Evolutionary conservation across 1,284 basidiomycete genomes (phyloP), one percentile per base, ranked within the genome.

Genomic region (Malassezia restricta): DNA sequence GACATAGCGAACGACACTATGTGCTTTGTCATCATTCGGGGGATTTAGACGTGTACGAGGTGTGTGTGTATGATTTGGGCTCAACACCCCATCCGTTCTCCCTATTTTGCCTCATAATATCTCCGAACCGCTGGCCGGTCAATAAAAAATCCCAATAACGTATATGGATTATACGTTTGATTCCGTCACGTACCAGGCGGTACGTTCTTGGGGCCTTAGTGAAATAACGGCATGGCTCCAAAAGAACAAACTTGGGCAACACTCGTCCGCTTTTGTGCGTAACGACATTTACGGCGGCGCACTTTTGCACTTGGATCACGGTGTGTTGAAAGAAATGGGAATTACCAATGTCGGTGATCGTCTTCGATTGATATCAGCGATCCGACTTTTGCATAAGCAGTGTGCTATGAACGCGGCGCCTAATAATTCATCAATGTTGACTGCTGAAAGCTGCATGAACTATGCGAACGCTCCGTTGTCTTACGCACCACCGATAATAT

Each of bases 261-360:
- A 72, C 44, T 57, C 59, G 3, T 6, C 48, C 11, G 58, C 58
- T 3, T 71, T 72, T 51, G 54, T 58, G 6, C 41, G 56, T 5
- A 62, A 71, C 51, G 65, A 73, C 56, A 73, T 73, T 47, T 58
- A 59, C 39, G 70, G 70, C 28, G 49, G 55, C 4, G 61, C 66
- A 14, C 51, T 73, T 17, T 54, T 68, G 29, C 65, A 70, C 32
- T 57, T 73, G 8, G 68, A 71, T 40, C 65, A 68, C 40, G 48
- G 56, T 6, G 57, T 55, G 0, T 55, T 73, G 31, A 71, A 67
- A 47, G 61, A 71, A 54, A 73, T 73, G 70, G 70, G 70, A 33
- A 62, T 73, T 49, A 51, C 61, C 40, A 57, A 56, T 51, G 61
- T 73, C 37, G 69, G 68, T 24, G 70, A 71, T 15, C 59, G 68